These are phyloP conservation scores for Tylopilus cervinicoccineus DNA, from an alignment of 768 basidiomycete genomes.

Conservation along the genomic window DNA sequence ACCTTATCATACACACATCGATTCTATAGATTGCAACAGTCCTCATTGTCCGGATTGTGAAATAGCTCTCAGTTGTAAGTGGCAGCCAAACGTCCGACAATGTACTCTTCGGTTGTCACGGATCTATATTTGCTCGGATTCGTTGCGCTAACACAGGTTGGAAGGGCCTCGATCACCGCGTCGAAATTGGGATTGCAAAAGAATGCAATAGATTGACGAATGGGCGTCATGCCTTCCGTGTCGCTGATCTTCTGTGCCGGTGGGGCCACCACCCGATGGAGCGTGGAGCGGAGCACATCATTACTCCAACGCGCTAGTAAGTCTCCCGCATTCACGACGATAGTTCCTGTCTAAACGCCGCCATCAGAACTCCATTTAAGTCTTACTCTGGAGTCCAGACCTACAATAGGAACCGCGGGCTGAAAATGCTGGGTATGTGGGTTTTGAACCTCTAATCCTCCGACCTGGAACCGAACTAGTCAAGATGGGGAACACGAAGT, in stretches of 20 bases:
- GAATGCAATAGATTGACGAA: slow-evolving; percentile 79
- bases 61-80: slow-evolving; percentile 44
- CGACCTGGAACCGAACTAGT: slow-evolving; percentile 44
- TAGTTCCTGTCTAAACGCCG: slow-evolving; percentile 60
- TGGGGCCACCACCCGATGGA: slow-evolving; percentile 81
- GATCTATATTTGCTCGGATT: slow-evolving; percentile 67
- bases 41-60: background rate
- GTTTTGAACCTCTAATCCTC: slow-evolving; percentile 79
- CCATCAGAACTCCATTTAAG: slow-evolving; percentile 2
- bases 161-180: slow-evolving; percentile 65
- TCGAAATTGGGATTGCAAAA: slow-evolving; percentile 82
- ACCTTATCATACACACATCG: slow-evolving; percentile 12
- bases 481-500: background rate
- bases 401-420: slow-evolving; percentile 72
- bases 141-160: slow-evolving; percentile 42
- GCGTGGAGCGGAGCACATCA: slow-evolving; percentile 71
- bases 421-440: slow-evolving; percentile 70
- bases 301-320: slow-evolving; percentile 82
- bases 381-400: slow-evolving; percentile 20
- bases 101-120: slow-evolving; percentile 71
- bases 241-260: slow-evolving; percentile 45
- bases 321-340: slow-evolving; percentile 82
- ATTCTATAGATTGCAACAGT: slow-evolving; percentile 7
- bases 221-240: slow-evolving; percentile 53
- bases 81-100: slow-evolving; percentile 62